Evolutionary conservation across 2,329 filamentous ascomycete species (phyloP), one percentile per base, ranked within the genome.

Genomic region (Colletotrichum chlorophyti): DNA sequence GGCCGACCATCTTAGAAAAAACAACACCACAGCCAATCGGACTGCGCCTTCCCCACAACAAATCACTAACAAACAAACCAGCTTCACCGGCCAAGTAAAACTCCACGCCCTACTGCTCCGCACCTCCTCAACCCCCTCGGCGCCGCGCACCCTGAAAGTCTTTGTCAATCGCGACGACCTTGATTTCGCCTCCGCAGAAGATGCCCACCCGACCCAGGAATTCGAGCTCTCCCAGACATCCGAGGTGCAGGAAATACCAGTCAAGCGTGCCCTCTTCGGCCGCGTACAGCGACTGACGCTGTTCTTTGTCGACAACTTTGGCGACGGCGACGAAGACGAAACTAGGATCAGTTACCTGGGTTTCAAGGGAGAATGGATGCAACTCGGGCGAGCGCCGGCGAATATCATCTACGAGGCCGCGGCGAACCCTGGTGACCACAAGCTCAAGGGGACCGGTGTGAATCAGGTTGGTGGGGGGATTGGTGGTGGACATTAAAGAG

Each of bases 371-470:
- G 90, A 94, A 72, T 96, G 90, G 79, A 92, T 92, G 86, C 86
- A 87, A 70, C 74, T 95, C 66, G 92, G 88, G 42, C 83, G 89
- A 53, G 91, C 94, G 70, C 93, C 95, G 1, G 79, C 90, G 6
- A 92, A 90, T 65, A 94, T 98, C 66, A 68, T 97, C 60, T 99
- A 98, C 74, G 95, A 99, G 82, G 90, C 93, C 15, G 94, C 94
- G 23, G 90, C 95, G 31, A 97, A 97, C 72, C 95, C 94, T 11
- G 85, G 79, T 42, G 95, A 99, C 76, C 95, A 99, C 76, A 85
- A 83, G 75, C 21, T 89, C 19, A 87, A 85, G 76, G 85, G 85
- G 7, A 80, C 80, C 45, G 72, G 67, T 40, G 71, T 80, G 38
- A 85, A 83, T 64, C 74, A 80, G 71, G 79, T 87, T 74, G 83